Evolutionary conservation across 148 eudicot species (phyloP).

Genomic region (Chenopodium album): DNA sequence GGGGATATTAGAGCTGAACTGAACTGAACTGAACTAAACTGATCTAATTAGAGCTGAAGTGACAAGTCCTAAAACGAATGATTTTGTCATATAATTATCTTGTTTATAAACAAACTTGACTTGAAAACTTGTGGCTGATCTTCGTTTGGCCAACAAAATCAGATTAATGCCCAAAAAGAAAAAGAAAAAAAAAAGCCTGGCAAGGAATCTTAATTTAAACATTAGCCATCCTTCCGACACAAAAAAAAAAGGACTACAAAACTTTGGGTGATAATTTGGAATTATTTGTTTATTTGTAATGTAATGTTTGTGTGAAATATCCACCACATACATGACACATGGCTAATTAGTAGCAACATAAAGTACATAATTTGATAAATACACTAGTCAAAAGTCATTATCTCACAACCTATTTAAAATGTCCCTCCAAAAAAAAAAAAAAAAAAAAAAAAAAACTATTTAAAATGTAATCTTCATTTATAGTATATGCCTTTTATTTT

Average conservation of each 20-base stretch:
- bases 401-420: background rate
- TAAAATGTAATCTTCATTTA: background rate
- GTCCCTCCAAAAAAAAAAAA: too few relatives aligned
- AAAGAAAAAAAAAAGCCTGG: background rate
- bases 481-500: background rate
- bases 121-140: slow-evolving; percentile 16
- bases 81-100: background rate
- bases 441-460: background rate
- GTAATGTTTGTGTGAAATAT: slow-evolving; percentile 8
- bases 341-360: slow-evolving; percentile 4
- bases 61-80: background rate
- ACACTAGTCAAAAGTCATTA: background rate
- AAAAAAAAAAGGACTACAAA: background rate
- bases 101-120: background rate
- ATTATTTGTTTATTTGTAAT: background rate
- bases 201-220: slow-evolving; percentile 8
- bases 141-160: slow-evolving; percentile 18
- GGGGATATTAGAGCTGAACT: too few relatives aligned
- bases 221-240: background rate
- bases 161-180: background rate
- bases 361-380: too few relatives aligned
- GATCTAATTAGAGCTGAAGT: too few relatives aligned
- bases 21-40: too few relatives aligned
- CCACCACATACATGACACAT: slow-evolving; percentile 9
- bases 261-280: background rate